Base-by-base conservation (phyloP, 768 basidiomycete genomes). In the Ramaria sp. region DNA sequence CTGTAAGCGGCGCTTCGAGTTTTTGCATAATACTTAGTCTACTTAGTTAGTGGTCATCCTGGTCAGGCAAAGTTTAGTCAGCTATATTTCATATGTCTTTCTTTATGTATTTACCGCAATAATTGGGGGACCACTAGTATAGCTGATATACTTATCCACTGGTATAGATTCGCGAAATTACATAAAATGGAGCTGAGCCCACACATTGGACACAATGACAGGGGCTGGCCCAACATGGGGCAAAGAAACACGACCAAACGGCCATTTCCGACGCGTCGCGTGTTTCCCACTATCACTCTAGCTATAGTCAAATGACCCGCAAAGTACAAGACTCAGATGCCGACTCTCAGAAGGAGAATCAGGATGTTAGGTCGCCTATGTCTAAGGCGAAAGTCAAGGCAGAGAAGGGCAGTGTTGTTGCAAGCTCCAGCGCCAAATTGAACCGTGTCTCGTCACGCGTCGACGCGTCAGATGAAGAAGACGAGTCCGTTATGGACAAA, bases 331-430 rank as follows among this genome's bases (percentile, higher is more conserved):
- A 34, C 9, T 59, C 60, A 38, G 67, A 60, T 17, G 56, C 57
- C 1, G 68, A 64, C 61, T 64, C 72, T 7, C 62, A 67, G 53
- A 69, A 71, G 49, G 72, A 70, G 54, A 72, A 70, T 45, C 59
- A 37, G 20, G 31, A 64, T 20, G 56, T 22, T 15, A 56, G 38
- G 7, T 31, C 49, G 3, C 45, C 53, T 30, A 42, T 12, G 61
- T 51, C 51, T 64, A 60, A 12, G 51, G 47, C 12, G 60, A 58
- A 68, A 56, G 61, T 65, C 47, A 72, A 69, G 63, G 54, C 62
- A 61, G 70, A 68, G 63, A 67, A 63, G 55, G 33, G 51, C 7
- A n/a, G 4, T 12, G 20, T 13, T 13, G 37, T n/a, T 12, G 19
- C 45, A n/a, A 45, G 30, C 7, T 54, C 53, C 4, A 33, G 53